phyloP scores from a whole-genome alignment of 2,329 filamentous ascomycete species.

The Hypoxylon sp. region DNA sequence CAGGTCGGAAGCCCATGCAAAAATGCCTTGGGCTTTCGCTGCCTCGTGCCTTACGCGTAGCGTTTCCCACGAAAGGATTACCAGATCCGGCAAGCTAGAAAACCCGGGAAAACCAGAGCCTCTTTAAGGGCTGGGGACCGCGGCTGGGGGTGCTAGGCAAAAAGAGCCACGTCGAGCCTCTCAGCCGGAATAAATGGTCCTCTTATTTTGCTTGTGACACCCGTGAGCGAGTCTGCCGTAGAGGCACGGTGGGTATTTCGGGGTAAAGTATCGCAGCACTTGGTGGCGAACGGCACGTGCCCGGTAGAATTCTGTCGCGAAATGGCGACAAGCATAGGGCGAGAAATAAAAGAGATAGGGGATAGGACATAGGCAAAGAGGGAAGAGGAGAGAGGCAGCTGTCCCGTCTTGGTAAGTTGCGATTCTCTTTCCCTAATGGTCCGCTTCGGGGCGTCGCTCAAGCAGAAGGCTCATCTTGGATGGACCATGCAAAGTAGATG shows the following conservation, averaged over 20 bases:
- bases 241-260: conserved; percentile 26
- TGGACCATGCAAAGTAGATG: conserved; percentile 41
- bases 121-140: conserved; percentile 24
- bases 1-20: conserved; percentile 27
- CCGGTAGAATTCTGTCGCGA: conserved; percentile 41
- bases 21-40: conserved; percentile 5
- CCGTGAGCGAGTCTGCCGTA: conserved; percentile 2
- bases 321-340: conserved; percentile 21
- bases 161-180: conserved; percentile 29
- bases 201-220: conserved; percentile 20
- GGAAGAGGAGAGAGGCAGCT: conserved; percentile 25
- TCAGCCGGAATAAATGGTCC: conserved; percentile 21
- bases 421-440: conserved; percentile 39
- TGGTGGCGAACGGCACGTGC: conserved; percentile 42
- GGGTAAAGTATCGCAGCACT: conserved; percentile 23
- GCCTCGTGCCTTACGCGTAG: conserved; percentile 17
- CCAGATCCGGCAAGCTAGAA: conserved; percentile 26
- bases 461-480: conserved; percentile 38
- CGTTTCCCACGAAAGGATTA: conserved; percentile 36
- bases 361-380: conserved; percentile 15
- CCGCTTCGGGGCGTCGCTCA: conserved; percentile 28
- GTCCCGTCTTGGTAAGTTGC: conserved; percentile 41
- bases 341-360: conserved; percentile 16
- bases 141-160: conserved; percentile 18
- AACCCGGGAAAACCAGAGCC: conserved; percentile 26